Percentiles rank a stretch among this genome's conserved stretches.
Evolutionary conservation across 2,329 filamentous ascomycete species (phyloP).

Genomic region (Clonostachys rhizophaga): DNA sequence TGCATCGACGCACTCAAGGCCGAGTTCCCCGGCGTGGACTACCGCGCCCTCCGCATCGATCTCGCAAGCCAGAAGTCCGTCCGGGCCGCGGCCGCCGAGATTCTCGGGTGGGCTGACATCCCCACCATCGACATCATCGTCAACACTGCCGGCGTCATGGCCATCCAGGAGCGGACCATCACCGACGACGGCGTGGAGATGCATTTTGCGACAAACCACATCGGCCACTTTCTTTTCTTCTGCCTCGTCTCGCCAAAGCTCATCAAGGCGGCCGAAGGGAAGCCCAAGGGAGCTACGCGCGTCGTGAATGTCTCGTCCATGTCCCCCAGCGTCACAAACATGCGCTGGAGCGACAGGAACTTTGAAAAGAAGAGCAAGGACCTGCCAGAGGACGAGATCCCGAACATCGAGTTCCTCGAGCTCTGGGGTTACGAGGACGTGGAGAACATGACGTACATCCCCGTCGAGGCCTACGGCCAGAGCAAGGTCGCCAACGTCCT

Average conservation of each 20-base stretch:
- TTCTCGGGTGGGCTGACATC: slow-evolving; percentile 23
- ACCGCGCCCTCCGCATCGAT: slow-evolving; percentile 21
- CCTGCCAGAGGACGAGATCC: slow-evolving; percentile 10
- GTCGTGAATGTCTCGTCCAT: slow-evolving; percentile 17
- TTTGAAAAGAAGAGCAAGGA: slow-evolving; percentile 25
- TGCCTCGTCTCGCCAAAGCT: slow-evolving; percentile 23
- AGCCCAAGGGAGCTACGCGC: slow-evolving; percentile 7
- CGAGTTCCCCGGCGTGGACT: slow-evolving; percentile 3
- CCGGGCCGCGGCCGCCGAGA: slow-evolving; percentile 21
- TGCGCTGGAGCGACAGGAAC: slow-evolving; percentile 36
- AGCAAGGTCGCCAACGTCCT: slow-evolving; percentile 21
- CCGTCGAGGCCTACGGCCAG: slow-evolving; percentile 15
- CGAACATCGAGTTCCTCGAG: slow-evolving; percentile 3
- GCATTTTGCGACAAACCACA: slow-evolving; percentile 22
- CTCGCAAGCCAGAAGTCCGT: slow-evolving; percentile 27
- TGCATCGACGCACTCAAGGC: neutral
- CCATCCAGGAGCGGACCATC: slow-evolving; percentile 9
- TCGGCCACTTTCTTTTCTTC: slow-evolving; percentile 25
- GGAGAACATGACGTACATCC: slow-evolving; percentile 10
- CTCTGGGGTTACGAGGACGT: slow-evolving; percentile 8
- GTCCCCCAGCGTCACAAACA: slow-evolving; percentile 24
- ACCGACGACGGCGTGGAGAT: slow-evolving; percentile 24
- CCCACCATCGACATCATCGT: slow-evolving; percentile 20
- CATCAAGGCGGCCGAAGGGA: slow-evolving; percentile 9
- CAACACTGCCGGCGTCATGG: slow-evolving; percentile 35